Evolutionary conservation across 129 eudicot species (phyloP).

Genomic region (Erigeron canadensis): DNA sequence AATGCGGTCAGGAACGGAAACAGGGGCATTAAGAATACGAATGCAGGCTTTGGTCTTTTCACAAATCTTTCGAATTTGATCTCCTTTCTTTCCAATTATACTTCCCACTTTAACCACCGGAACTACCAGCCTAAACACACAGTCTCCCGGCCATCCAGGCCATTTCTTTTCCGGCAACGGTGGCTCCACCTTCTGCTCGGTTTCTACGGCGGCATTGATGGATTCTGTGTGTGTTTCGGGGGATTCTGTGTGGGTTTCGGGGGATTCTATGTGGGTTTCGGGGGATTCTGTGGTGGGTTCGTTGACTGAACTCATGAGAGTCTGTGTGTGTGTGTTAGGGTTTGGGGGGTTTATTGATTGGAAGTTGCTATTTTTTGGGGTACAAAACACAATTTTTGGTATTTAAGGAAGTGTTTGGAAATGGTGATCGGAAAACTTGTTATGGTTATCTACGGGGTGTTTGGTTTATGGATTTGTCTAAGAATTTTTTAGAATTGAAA

Average conservation of each 20-base stretch:
- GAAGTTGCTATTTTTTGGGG: too few species aligned
- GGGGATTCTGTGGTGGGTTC: too few species aligned
- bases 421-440: too few species aligned
- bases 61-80: constrained; percentile 56
- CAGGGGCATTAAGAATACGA: constrained; percentile 67
- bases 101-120: constrained; percentile 65
- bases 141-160: constrained; percentile 87
- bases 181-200: not conserved
- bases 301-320: too few species aligned
- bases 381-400: too few species aligned
- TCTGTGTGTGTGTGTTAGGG: too few species aligned
- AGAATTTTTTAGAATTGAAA: too few species aligned
- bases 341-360: too few species aligned
- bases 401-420: too few species aligned
- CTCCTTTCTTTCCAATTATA: constrained; percentile 67
- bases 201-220: not conserved
- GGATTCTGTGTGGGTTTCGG: not conserved
- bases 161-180: constrained; percentile 39
- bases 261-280: too few species aligned
- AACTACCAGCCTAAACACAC: constrained; percentile 55
- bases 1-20: constrained; percentile 55
- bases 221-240: not conserved
- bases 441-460: too few species aligned
- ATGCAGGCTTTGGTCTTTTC: constrained; percentile 67
- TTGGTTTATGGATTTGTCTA: too few species aligned